These are phyloP conservation scores for Annulohypoxylon maeteangense DNA, from an alignment of 495 filamentous ascomycete species.

Conservation along the genomic window DNA sequence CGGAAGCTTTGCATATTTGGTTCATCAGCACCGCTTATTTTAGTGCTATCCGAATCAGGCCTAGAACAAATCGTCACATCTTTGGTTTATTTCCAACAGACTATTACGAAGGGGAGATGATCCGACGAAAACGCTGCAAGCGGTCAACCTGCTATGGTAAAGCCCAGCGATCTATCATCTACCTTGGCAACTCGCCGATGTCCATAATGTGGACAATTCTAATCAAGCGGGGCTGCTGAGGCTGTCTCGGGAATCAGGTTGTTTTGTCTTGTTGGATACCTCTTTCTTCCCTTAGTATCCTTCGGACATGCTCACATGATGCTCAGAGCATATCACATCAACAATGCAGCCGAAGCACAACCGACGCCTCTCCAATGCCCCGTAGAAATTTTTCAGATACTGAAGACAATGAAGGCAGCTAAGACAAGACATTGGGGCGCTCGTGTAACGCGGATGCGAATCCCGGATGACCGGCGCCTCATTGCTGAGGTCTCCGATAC, in stretches of 20 bases:
- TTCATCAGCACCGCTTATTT: conserved; percentile 32
- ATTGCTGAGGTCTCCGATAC: conserved; percentile 3
- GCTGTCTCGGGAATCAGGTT: conserved; percentile 10
- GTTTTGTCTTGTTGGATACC: background rate
- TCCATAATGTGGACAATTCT: background rate
- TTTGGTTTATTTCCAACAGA: conserved; percentile 9
- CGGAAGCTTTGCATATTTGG: conserved; percentile 22
- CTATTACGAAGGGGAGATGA: background rate
- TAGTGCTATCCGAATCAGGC: conserved; percentile 25
- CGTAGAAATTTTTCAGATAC: background rate
- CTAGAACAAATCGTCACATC: conserved; percentile 18
- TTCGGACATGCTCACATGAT: background rate
- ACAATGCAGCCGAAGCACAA: conserved; percentile 13
- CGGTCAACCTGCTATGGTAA: conserved; percentile 20
- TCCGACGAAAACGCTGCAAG: conserved; percentile 5
- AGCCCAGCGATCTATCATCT: conserved; percentile 27
- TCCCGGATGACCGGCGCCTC: conserved; percentile 32
- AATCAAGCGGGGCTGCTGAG: conserved; percentile 4
- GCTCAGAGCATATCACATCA: conserved; percentile 7
- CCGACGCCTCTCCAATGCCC: background rate
- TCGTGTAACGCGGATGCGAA: conserved; percentile 34
- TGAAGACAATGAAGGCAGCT: conserved; percentile 1
- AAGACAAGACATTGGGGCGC: conserved; percentile 8
- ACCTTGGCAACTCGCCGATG: conserved; percentile 9
- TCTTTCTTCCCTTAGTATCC: background rate